Evolutionary conservation across 768 basidiomycete genomes (phyloP), one percentile per base, ranked within the genome.

Genomic region (Tylopilus rubrobrunneus): DNA sequence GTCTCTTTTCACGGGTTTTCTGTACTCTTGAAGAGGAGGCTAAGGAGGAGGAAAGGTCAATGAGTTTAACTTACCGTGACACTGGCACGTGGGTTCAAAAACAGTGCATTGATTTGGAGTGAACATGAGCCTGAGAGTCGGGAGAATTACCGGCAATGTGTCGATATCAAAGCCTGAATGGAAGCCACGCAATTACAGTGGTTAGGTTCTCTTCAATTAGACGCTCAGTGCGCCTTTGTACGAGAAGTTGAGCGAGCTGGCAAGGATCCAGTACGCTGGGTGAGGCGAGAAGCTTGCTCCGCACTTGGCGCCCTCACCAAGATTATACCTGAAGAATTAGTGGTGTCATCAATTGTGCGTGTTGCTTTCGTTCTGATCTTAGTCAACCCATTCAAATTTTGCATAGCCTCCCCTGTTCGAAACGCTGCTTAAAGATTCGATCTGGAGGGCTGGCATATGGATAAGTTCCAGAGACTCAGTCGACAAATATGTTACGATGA

Each of bases 281-380:
- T 94, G 19, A 76, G 92, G 57, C 76, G 87, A 49, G 91, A 96
- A 67, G 92, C 91, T 2, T 88, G 87, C 1, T 89, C 92, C 59
- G 93, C 93, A 4, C 74, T 98, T 25, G 92, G 91, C 0, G 89
- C 88, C 9, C 75, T 98, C 49, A 90, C 92, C 19, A 94, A 95
- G 70, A 83, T 91, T 23, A 85, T 92, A 8, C 85, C 90, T n/a
- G 72, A 80, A 41, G 89, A 91, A 60, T 69, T 90, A 25, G 80
- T 93, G 19, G 66, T 79, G 23, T 76, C 69, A 45, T 79, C 83
- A 49, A 73, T 89, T 72, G 91, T 86, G 64, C 49, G 81, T 65
- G 15, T 47, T 25, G 44, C 59, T 53, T 56, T 58, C 42, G 34
- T 54, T 47, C 17, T 5, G 25, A 37, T 36, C n/a, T 49, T 23